Evolutionary conservation across 305 asterid species (phyloP), one percentile per base, ranked within the genome.

Genomic region (Caryopteris hybrid): DNA sequence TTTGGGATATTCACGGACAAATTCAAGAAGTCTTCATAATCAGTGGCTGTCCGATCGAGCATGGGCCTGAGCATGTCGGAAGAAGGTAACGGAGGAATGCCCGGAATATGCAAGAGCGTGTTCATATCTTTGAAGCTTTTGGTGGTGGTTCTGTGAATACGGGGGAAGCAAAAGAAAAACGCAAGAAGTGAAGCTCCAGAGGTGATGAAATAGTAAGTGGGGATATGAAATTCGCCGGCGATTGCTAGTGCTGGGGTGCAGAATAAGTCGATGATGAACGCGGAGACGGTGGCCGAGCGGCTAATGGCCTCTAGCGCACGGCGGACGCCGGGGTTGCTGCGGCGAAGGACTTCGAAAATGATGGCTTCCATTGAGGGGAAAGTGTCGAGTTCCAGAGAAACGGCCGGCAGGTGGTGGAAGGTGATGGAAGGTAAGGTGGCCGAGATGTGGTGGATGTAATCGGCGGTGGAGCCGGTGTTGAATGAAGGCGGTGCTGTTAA

Each of bases 221-320:
- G 88, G 25, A 84, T 81, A 0, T 47, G 4, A 11, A 88, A 70
- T 9, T 68, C 33, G 23, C 47, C 10, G 36, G 85, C 77, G 16
- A 83, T 38, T 0, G 83, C 47, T 0, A 70, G 59, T 2, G 86
- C 71, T 0, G 79, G 0, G 47, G 73, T 59, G 74, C 91, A 84
- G 65, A 86, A 86, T 73, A 88, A 76, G 75, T 88, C 96, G 43
- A 88, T 75, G 45, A 88, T 12, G 39, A 84, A 76, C 65, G 86
- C 84, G 52, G 76, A 25, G 61, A 83, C 31, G 27, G 55, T 22
- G 59, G 76, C 33, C n/a, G 73, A 38, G 43, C 8, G 29, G 11
- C 74, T 36, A 17, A 86, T 79, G 13, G 79, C 11, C 7, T 75
- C 64, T 4, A 88, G 87, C 0, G 84, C 84, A 2, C 53, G 71